Evolutionary conservation across 2,329 filamentous ascomycete genomes (phyloP), one percentile per base, ranked within the genome.

Genomic region (Chaetomium olivaceum): DNA sequence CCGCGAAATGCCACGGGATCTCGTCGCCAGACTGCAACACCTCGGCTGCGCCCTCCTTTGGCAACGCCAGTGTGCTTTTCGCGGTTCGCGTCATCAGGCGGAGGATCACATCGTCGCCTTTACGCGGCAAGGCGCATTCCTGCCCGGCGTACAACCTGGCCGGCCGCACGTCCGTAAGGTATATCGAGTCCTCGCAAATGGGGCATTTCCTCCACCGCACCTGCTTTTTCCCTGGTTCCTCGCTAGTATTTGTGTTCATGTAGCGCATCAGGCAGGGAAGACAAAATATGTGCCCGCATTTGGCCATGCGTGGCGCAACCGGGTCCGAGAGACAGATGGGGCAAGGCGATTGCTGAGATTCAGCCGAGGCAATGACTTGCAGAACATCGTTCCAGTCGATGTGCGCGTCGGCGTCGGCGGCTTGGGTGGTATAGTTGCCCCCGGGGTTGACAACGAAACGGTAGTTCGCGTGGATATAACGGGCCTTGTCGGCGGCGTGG

Each of bases 281-380:
- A 75, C 95, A 99, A 76, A 97, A 98, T 14, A 99, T 97, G 76
- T 99, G 95, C 1, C 95, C 95, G 74, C 95, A 99, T 74, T 90
- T 94, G 51, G 95, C 93, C 94, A 99, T 99, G 63, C 95, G 89
- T 36, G 95, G 93, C 8, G 95, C 95, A 21, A 96, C 92, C 1
- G 95, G 95, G 63, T 91, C 91, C 1, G 91, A 96, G 31, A 99
- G 85, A 74, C 95, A 99, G 62, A 99, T 99, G 0, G 95, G 95
- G 76, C 95, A 99, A 25, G 91, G 92, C 2, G 93, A 87, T 52
- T 88, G 84, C 78, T 99, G 95, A 0, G 93, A 97, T 77, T 95
- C 89, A 64, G 91, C 87, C 1, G 94, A 98, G 9, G 91, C 95
- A 71, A 99, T 84, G 61, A 99, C 89, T 78, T 99, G 95, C 69